Evolutionary conservation across 805 yeast genomes (phyloP).

Genomic region (Saccharomyces cerevisiae): DNA sequence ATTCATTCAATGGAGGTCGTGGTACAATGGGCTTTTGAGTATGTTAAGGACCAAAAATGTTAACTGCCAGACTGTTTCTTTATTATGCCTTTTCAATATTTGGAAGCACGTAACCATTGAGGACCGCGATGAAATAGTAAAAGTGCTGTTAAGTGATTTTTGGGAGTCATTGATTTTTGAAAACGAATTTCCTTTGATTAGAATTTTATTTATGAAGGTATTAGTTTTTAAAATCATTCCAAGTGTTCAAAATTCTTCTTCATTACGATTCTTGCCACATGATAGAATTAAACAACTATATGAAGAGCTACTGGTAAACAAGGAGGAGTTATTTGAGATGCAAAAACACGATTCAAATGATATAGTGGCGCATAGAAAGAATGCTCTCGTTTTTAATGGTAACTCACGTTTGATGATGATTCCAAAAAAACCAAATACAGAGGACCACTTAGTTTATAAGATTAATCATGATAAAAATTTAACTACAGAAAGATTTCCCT

Average conservation of each 20-base stretch:
- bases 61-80: constrained; percentile 20
- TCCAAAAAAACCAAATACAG: constrained; percentile 7
- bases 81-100: constrained; percentile 22
- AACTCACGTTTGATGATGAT: constrained; percentile 19
- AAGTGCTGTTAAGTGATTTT: constrained; percentile 7
- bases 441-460: constrained; percentile 10
- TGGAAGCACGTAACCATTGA: constrained; percentile 21
- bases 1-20: constrained; percentile 21
- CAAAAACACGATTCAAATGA: neutral
- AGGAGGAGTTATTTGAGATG: neutral
- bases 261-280: constrained; percentile 2
- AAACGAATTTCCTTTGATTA: constrained; percentile 9
- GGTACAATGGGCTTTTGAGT: constrained; percentile 20
- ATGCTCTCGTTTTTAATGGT: constrained; percentile 17
- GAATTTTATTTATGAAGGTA: constrained; percentile 12
- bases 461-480: constrained; percentile 3
- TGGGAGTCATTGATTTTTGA: constrained; percentile 17
- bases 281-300: constrained; percentile 4
- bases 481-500: constrained; percentile 4
- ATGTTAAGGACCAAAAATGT: constrained; percentile 21
- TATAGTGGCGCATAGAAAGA: neutral
- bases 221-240: constrained; percentile 12
- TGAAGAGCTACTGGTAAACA: constrained; percentile 8
- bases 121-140: constrained; percentile 4
- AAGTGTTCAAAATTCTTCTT: neutral